phyloP scores from a whole-genome alignment of 768 basidiomycete genomes.

The Lactifluus piperatus region DNA sequence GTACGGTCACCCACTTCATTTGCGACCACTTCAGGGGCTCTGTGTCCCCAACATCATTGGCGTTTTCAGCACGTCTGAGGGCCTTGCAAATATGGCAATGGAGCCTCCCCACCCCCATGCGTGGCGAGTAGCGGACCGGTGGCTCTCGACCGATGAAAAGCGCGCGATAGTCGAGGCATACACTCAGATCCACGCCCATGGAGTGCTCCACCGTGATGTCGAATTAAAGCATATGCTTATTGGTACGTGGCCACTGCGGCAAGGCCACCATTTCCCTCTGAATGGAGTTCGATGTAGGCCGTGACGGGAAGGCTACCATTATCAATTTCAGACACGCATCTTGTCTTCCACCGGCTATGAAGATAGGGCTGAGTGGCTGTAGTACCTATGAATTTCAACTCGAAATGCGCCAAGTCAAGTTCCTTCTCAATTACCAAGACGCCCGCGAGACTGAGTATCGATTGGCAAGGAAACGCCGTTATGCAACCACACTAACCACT shows the following conservation, averaged over 20 bases:
- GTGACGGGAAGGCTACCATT: conserved; percentile 35
- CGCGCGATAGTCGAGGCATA: conserved; percentile 43
- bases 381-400: conserved; percentile 33
- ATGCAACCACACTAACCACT: background rate
- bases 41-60: conserved; percentile 47
- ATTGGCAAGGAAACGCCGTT: background rate
- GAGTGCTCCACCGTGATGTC: conserved; percentile 28
- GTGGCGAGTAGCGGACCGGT: conserved; percentile 50
- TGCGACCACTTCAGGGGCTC: conserved; percentile 44
- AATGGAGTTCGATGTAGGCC: conserved; percentile 22
- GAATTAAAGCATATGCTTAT: conserved; percentile 41
- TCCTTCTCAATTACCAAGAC: conserved; percentile 39
- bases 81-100: conserved; percentile 37
- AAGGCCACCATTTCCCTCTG: background rate
- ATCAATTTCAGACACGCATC: conserved; percentile 44
- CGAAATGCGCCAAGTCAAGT: conserved; percentile 51
- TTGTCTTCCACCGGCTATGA: conserved; percentile 23
- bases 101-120: conserved; percentile 48
- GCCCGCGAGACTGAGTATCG: conserved; percentile 24
- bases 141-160: conserved; percentile 48
- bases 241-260: conserved; percentile 16
- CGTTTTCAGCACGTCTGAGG: conserved; percentile 33
- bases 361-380: conserved; percentile 32
- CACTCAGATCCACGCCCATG: conserved; percentile 31
- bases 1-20: conserved; percentile 38